Conservation (phyloP, 345 rosid species). For the Moringa oleifera region DNA sequence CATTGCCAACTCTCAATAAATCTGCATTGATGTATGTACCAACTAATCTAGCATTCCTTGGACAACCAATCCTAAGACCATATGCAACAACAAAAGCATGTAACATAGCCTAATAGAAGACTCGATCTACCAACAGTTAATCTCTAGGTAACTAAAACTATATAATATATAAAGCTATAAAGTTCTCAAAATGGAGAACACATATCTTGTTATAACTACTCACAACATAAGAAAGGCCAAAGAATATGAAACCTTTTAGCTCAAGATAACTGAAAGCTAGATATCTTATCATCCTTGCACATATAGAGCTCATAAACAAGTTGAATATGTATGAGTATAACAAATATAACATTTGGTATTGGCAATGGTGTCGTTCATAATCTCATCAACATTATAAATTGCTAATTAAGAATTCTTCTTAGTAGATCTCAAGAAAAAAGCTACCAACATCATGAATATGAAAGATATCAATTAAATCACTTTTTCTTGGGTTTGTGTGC, state of each 20-base stretch:
- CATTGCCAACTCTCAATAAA: slow-evolving; percentile 78
- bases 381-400: background rate
- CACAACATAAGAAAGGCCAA: background rate
- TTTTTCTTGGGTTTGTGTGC: too few relatives aligned
- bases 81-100: slow-evolving; percentile 40
- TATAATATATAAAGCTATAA: too few relatives aligned
- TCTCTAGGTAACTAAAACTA: too few relatives aligned
- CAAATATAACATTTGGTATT: background rate
- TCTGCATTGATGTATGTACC: slow-evolving; percentile 90
- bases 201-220: background rate
- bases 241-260: background rate
- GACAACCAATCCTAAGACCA: slow-evolving; percentile 82
- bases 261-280: too few relatives aligned
- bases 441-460: too few relatives aligned
- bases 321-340: background rate
- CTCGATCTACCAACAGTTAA: too few relatives aligned
- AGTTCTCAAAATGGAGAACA: too few relatives aligned
- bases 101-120: background rate
- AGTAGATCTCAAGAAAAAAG: too few relatives aligned
- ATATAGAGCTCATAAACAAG: background rate
- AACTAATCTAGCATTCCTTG: slow-evolving; percentile 90
- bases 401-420: too few relatives aligned
- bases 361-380: background rate
- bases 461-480: too few relatives aligned
- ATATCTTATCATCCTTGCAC: background rate